Conservation (phyloP, 805 yeast genomes). For the Lipomyces oligophaga region DNA sequence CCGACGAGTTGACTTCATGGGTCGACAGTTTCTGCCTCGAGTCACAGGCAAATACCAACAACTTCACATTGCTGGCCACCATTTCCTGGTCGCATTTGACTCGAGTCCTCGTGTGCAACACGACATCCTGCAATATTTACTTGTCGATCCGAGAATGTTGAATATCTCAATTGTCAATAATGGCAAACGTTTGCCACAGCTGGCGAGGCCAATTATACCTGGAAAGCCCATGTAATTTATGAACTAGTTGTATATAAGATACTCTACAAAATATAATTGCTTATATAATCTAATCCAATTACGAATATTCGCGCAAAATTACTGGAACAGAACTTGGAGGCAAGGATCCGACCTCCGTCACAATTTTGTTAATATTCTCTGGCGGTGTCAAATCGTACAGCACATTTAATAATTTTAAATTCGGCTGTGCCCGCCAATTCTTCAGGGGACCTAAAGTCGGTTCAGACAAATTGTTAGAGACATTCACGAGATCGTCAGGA, state of each 20-base stretch:
- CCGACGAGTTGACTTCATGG: slow-evolving; percentile 74
- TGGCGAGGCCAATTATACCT: not conserved
- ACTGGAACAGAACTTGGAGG: slow-evolving; percentile 99
- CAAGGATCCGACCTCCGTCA: slow-evolving; percentile 91
- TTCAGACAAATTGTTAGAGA: slow-evolving; percentile 30
- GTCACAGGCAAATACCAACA: slow-evolving; percentile 82
- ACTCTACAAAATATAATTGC: no score
- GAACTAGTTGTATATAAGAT: not conserved
- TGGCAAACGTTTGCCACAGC: not conserved
- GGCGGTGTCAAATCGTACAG: slow-evolving; percentile 95
- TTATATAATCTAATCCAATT: not conserved
- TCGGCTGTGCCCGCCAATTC: slow-evolving; percentile 34
- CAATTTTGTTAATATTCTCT: slow-evolving; percentile 85
- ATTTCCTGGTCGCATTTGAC: slow-evolving; percentile 83
- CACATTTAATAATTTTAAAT: slow-evolving; percentile 70
- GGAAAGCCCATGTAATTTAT: not conserved
- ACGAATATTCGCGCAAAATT: slow-evolving; percentile 86
- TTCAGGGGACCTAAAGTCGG: slow-evolving; percentile 24
- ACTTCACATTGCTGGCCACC: slow-evolving; percentile 84
- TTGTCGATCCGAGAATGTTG: slow-evolving; percentile 86
- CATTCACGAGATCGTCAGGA: slow-evolving; percentile 35
- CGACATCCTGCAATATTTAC: slow-evolving; percentile 73
- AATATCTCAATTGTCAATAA: slow-evolving; percentile 50
- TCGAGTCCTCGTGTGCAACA: slow-evolving; percentile 80
- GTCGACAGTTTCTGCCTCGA: slow-evolving; percentile 73